A percentile compares a stretch with the other conserved stretches of the same genome.
phyloP scores from a whole-genome alignment of 2,329 filamentous ascomycete species.

The Cryphonectria radicalis region DNA sequence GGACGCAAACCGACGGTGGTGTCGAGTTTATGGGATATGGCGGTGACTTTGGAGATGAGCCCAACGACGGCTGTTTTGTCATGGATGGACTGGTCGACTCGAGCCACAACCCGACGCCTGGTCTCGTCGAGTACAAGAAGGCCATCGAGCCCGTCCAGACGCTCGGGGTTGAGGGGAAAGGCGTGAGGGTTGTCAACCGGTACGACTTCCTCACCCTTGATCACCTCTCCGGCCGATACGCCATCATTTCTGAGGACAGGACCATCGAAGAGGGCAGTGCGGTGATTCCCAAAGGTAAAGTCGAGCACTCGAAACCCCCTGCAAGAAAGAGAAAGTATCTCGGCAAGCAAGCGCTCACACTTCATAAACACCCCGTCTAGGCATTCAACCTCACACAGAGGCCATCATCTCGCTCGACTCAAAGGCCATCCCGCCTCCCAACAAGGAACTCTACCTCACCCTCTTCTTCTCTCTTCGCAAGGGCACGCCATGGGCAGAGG shows the following conservation, averaged over 20 bases:
- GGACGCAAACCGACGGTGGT: slow-evolving; percentile 46
- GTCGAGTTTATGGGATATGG: slow-evolving; percentile 57
- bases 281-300: slow-evolving; percentile 46
- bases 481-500: slow-evolving; percentile 54
- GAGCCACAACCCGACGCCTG: slow-evolving; percentile 54
- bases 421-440: neutral
- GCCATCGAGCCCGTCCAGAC: slow-evolving; percentile 63
- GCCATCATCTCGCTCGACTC: slow-evolving; percentile 40
- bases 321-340: neutral
- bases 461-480: slow-evolving; percentile 51
- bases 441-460: slow-evolving; percentile 50
- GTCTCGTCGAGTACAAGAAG: slow-evolving; percentile 60
- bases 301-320: neutral
- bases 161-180: slow-evolving; percentile 46
- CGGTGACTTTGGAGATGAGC: slow-evolving; percentile 61
- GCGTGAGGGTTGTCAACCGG: slow-evolving; percentile 53
- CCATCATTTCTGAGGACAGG: slow-evolving; percentile 45
- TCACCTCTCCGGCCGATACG: slow-evolving; percentile 52
- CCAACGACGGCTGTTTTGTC: slow-evolving; percentile 59
- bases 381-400: slow-evolving; percentile 49
- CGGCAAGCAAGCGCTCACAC: slow-evolving; percentile 8
- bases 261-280: slow-evolving; percentile 42
- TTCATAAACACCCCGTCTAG: slow-evolving; percentile 32
- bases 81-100: slow-evolving; percentile 55
- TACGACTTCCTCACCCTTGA: slow-evolving; percentile 59